Evolutionary conservation across 2,329 filamentous ascomycete species (phyloP), one percentile per base, ranked within the genome.

Genomic region (Fusarium anguioides): DNA sequence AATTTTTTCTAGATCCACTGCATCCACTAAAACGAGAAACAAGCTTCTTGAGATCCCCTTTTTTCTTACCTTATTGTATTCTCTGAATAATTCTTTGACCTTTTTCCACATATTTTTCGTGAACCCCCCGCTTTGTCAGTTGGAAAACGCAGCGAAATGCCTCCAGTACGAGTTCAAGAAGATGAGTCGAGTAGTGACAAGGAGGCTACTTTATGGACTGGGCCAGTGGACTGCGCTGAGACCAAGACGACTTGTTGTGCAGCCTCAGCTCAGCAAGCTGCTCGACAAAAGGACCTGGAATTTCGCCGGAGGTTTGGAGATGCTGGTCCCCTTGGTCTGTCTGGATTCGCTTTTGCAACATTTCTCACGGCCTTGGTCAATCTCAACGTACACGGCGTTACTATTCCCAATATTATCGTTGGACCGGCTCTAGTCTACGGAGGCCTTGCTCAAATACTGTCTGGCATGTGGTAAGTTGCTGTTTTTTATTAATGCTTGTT

Each of bases 301-400:
- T 60, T 59, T n/a, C 57, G 53, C 18, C 53, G 59, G 2, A 51
- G 3, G 2, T 60, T 51, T 44, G 57, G 57, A 8, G 53, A 60
- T 17, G 57, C 57, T 7, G 57, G 57, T 2, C 57, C 57, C 4
- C 26, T 60, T 0, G 57, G 57, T n/a, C 26, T 60, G 0, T 59
- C 57, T 12, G 57, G 57, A 0, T 60, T 60, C 4, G 57, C 57
- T 5, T 60, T 60, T 2, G 26, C 53, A n/a, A 60, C 57, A 1
- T 60, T 60, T 2, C 6, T 59, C 8, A 51, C 37, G 4, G 57
- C 57, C 8, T n/a, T 60, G 26, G 44, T 60, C 4, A 60, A 60
- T 10, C 53, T 60, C 24, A 59, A 60, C 40, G 37, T 59, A 1
- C 5, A 23, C 15, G 24, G 26, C 2, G 57, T 60, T 2, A 60